Evolutionary conservation across 495 filamentous ascomycete genomes (phyloP), one percentile per base, ranked within the genome.

Genomic region (Lentithecium fluviatile): DNA sequence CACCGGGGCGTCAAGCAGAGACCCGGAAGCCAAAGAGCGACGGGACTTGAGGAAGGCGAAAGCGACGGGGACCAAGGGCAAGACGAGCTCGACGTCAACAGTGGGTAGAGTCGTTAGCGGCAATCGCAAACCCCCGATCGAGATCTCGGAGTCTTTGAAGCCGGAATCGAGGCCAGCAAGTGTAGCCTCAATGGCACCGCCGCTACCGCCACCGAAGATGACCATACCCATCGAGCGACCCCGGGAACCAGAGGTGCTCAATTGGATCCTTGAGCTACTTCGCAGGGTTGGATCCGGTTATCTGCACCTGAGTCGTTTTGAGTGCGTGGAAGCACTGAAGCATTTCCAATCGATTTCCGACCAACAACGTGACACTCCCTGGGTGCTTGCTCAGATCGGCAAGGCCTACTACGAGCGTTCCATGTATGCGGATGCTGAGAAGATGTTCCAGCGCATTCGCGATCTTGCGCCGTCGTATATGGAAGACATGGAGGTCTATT

Each of bases 401-500:
- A 85, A 89, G 55, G 89, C 90, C 19, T 83, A 91, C 68, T 96
- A 94, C 70, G 94, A 98, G 74, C 87, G 89, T 72, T 86, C 87
- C 0, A 80, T 85, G 69, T 96, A 96, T 67, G 73, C 77, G 0
- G 89, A 95, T 47, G 90, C 94, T 5, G 92, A 95, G 66, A 90
- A 88, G 66, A 85, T 84, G 65, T 98, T 95, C 72, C 75, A 83
- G 38, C 82, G 86, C 43, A 80, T 97, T 32, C 87, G 87, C 58
- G 78, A 83, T 37, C 76, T 92, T 46, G 84, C 88, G 23, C 91
- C 91, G 6, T 86, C 88, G 3, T 83, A 88, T 19, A 78, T 91
- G 46, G 87, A 92, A 64, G 92, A 96, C 68, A 96, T 97, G 92
- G 94, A 98, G 68, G 85, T 96, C 20, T 98, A 94, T 72, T 97